These are phyloP conservation scores for Stenogyne calaminthoides DNA, from an alignment of 305 asterid genomes.

Conservation along the genomic window DNA sequence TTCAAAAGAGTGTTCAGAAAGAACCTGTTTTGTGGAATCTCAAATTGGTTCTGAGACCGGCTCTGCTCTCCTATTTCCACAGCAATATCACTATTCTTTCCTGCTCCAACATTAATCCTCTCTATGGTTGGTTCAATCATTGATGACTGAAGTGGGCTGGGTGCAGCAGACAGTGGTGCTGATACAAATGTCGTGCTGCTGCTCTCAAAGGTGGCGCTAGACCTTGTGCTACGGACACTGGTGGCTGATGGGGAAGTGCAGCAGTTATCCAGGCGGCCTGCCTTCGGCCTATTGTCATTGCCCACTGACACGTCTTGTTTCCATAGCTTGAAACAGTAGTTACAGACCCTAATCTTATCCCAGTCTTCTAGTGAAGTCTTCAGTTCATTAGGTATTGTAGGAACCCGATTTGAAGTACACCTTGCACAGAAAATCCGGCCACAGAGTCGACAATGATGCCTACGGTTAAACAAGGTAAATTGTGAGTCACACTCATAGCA, in stretches of 20 bases:
- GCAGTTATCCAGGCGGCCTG: conserved; percentile 51
- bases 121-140: conserved; percentile 55
- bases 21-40: conserved; percentile 61
- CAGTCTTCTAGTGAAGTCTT: conserved; percentile 51
- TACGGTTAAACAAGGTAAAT: conserved; percentile 82
- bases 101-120: conserved; percentile 45
- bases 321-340: conserved; percentile 84
- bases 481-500: conserved; percentile 96
- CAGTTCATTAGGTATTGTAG: conserved; percentile 45
- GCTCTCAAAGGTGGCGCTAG: conserved; percentile 79
- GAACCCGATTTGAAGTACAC: conserved; percentile 88
- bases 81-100: conserved; percentile 40
- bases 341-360: conserved; percentile 85
- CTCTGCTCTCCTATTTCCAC: conserved; percentile 39
- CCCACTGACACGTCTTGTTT: conserved; percentile 45
- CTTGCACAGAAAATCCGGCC: conserved; percentile 87
- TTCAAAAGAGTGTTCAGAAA: conserved; percentile 32
- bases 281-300: conserved; percentile 55
- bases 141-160: conserved; percentile 61
- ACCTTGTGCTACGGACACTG: conserved; percentile 81
- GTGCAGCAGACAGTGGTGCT: conserved; percentile 58
- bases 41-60: conserved; percentile 44
- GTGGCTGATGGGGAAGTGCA: conserved; percentile 60
- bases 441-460: conserved; percentile 96
- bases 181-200: conserved; percentile 61